Percentiles rank a stretch among this genome's conserved stretches.
These are phyloP conservation scores for Microdochium trichocladiopsis DNA, from an alignment of 2,329 filamentous ascomycete species.

Conservation along the genomic window DNA sequence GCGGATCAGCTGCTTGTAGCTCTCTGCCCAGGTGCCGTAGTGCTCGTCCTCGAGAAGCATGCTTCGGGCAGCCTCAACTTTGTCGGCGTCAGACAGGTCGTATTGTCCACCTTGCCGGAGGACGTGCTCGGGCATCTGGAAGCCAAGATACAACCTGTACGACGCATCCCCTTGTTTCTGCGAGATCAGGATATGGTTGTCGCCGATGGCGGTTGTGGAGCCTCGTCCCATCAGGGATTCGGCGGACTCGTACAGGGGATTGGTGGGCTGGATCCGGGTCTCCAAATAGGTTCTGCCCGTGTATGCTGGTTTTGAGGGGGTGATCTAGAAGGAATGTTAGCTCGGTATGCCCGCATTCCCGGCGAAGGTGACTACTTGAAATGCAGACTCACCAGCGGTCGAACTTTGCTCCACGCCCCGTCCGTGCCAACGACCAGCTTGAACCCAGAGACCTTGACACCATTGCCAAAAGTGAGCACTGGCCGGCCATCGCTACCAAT, in stretches of 20 bases:
- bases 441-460: conserved; percentile 5
- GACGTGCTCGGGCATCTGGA: background rate
- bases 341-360: too few species aligned
- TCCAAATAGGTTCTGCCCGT: conserved; percentile 29
- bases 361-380: background rate
- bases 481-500: conserved; percentile 14
- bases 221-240: conserved; percentile 25
- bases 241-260: conserved; percentile 7
- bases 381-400: conserved; percentile 7
- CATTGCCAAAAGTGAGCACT: conserved; percentile 3
- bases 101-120: background rate
- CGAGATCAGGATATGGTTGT: conserved; percentile 9
- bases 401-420: conserved; percentile 28
- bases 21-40: background rate
- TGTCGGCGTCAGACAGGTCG: background rate
- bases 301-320: conserved; percentile 24
- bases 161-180: conserved; percentile 8
- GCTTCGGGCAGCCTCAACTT: background rate
- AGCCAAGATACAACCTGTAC: background rate
- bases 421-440: conserved; percentile 30
- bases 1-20: background rate
- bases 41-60: background rate
- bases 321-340: too few species aligned
- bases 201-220: conserved; percentile 24
- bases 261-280: conserved; percentile 17